These are phyloP conservation scores for Begonia masoniana DNA, from an alignment of 306 rosid genomes.

Conservation along the genomic window DNA sequence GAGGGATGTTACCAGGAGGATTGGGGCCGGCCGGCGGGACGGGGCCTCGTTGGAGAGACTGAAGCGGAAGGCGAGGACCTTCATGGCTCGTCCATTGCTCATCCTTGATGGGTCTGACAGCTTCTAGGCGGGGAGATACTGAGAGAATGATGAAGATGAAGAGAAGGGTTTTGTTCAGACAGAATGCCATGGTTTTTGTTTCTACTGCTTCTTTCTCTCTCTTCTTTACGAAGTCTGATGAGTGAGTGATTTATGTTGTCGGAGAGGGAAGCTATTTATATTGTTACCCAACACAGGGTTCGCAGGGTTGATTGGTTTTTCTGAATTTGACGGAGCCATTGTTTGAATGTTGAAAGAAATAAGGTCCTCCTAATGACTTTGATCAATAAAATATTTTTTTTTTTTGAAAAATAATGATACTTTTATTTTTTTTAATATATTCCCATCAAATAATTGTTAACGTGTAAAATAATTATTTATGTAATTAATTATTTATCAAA, in stretches of 20 bases:
- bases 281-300: neutral
- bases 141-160: slow-evolving; percentile 18
- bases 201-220: no score
- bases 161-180: slow-evolving; percentile 12
- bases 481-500: no score
- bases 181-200: slow-evolving; percentile 7
- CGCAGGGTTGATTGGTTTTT: neutral
- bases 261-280: neutral
- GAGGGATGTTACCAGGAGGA: slow-evolving; percentile 3
- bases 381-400: no score
- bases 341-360: slow-evolving; percentile 19
- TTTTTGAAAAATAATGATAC: no score
- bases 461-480: no score
- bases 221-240: no score
- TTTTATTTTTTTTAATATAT: no score
- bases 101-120: slow-evolving; percentile 23
- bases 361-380: no score
- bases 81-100: slow-evolving; percentile 18
- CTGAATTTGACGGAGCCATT: slow-evolving; percentile 16
- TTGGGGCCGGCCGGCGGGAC: slow-evolving; percentile 1
- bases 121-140: slow-evolving; percentile 21
- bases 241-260: neutral
- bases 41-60: slow-evolving; percentile 28
- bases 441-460: no score
- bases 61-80: slow-evolving; percentile 20